These are phyloP conservation scores for Pascua guehoae DNA, from an alignment of 1,284 basidiomycete species.

Conservation along the genomic window DNA sequence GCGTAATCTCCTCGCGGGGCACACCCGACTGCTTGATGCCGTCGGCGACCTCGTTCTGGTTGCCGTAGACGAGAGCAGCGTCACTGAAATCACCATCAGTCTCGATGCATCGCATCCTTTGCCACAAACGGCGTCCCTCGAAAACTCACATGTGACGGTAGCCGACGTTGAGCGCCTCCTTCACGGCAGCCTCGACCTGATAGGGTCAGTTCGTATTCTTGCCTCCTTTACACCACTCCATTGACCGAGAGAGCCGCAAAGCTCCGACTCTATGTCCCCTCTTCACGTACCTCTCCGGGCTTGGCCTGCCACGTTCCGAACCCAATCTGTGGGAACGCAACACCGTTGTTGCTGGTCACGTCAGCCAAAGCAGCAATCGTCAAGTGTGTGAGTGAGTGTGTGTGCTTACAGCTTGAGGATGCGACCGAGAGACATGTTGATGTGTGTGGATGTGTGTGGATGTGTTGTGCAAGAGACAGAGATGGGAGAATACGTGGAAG, in stretches of 20 bases:
- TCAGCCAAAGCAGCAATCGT: no score
- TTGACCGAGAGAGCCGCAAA: no score
- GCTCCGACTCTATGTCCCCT: slow-evolving; percentile 63
- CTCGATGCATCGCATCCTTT: no score
- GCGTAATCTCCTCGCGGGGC: slow-evolving; percentile 74
- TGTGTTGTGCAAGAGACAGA: not conserved
- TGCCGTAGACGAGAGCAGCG: slow-evolving; percentile 66
- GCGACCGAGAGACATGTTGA: slow-evolving; percentile 24
- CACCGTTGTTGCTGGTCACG: slow-evolving; percentile 26
- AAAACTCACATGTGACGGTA: slow-evolving; percentile 62
- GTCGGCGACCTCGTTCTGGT: slow-evolving; percentile 63
- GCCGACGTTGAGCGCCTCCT: slow-evolving; percentile 65
- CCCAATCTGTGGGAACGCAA: slow-evolving; percentile 63
- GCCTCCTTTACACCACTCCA: no score
- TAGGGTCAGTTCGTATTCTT: no score
- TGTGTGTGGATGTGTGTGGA: no score
- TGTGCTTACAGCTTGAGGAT: slow-evolving; percentile 23
- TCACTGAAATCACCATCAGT: slow-evolving; percentile 46
- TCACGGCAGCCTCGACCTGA: slow-evolving; percentile 49
- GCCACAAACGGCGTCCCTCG: no score
- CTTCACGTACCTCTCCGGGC: slow-evolving; percentile 70
- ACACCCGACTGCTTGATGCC: slow-evolving; percentile 75
- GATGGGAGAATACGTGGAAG: not conserved
- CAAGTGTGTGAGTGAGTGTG: no score
- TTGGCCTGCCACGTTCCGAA: slow-evolving; percentile 77